These are phyloP conservation scores for Erodium trifolium DNA, from an alignment of 441 rosid genomes.

Conservation along the genomic window DNA sequence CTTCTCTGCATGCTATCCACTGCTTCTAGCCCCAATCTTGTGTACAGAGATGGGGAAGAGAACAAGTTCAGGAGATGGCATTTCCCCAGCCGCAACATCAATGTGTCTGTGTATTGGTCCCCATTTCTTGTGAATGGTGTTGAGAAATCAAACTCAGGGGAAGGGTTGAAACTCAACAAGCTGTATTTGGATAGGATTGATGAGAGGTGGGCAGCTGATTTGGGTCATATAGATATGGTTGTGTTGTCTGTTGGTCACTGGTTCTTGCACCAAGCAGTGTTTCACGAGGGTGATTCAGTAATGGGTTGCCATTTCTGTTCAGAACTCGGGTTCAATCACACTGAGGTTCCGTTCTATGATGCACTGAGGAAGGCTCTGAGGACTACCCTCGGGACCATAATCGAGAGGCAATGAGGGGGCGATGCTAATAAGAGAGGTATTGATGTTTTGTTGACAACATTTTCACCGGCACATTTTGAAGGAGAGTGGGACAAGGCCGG, in stretches of 20 bases:
- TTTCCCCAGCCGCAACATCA: conserved; percentile 45
- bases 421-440: conserved; percentile 5
- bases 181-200: conserved; percentile 59
- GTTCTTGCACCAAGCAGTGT: conserved; percentile 89
- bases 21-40: conserved; percentile 44
- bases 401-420: conserved; percentile 25
- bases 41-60: conserved; percentile 55
- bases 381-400: conserved; percentile 43
- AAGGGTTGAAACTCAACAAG: conserved; percentile 40
- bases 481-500: conserved; percentile 89
- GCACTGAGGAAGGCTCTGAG: conserved; percentile 61
- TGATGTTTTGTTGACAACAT: conserved; percentile 50
- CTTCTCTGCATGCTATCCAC: conserved; percentile 71
- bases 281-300: conserved; percentile 47
- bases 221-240: conserved; percentile 44
- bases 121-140: conserved; percentile 77
- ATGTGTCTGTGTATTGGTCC: conserved; percentile 78
- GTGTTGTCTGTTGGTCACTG: conserved; percentile 82
- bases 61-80: conserved; percentile 72
- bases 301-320: conserved; percentile 81
- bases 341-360: conserved; percentile 70
- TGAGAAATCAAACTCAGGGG: conserved; percentile 56
- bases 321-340: conserved; percentile 38
- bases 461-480: conserved; percentile 86
- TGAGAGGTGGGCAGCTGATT: conserved; percentile 65